phyloP scores from a whole-genome alignment of 305 asterid species.

The Fraxinus platypoda region DNA sequence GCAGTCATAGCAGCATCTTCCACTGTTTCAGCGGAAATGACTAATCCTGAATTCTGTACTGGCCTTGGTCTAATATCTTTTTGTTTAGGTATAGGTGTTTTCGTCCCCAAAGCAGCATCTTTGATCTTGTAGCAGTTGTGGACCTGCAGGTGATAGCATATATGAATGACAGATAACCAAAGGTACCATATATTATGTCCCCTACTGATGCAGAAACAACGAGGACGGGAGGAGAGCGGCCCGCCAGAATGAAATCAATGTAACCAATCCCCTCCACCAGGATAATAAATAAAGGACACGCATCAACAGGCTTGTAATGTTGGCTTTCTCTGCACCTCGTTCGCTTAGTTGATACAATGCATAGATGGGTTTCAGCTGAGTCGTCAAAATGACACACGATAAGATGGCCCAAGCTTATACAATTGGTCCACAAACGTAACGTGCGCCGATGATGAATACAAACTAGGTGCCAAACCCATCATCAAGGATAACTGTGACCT shows the following conservation, averaged over 20 bases:
- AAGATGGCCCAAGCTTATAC: not conserved
- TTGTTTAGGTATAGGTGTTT: slow-evolving; percentile 34
- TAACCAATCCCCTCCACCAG: not conserved
- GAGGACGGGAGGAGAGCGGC: not conserved
- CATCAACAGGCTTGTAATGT: not conserved
- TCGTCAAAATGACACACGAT: not conserved
- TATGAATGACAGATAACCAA: not conserved
- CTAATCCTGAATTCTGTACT: slow-evolving; percentile 21
- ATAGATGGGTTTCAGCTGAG: not conserved
- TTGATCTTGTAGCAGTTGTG: slow-evolving; percentile 36
- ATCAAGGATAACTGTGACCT: not conserved
- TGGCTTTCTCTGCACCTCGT: not conserved
- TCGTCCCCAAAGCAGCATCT: slow-evolving; percentile 25
- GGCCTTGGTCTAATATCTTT: slow-evolving; percentile 33
- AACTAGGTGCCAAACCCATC: not conserved
- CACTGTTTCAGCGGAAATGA: slow-evolving; percentile 30
- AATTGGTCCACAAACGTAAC: not conserved
- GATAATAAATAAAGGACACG: not conserved
- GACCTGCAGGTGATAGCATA: slow-evolving; percentile 29
- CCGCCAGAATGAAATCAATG: not conserved
- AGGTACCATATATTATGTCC: not conserved
- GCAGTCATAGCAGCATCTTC: slow-evolving; percentile 47
- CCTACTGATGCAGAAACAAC: not conserved
- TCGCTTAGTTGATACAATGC: not conserved
- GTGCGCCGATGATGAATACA: not conserved